Percentiles rank a stretch among this genome's conserved stretches.
Evolutionary conservation across 2,329 filamentous ascomycete species (phyloP).

Genomic region (Diplodia seriata): DNA sequence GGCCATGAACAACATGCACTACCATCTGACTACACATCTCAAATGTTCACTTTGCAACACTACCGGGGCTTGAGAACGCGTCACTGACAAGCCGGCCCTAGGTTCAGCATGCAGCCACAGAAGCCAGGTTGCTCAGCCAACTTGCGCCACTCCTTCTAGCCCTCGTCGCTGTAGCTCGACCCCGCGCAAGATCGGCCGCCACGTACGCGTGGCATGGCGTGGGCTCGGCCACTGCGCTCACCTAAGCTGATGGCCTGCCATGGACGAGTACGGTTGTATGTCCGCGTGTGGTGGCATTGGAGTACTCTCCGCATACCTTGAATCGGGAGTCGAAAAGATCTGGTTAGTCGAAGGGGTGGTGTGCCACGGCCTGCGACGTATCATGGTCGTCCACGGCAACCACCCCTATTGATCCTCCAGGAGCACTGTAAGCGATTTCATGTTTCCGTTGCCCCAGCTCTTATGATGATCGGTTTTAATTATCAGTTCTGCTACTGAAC

Average conservation of each 20-base stretch:
- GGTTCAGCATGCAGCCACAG: neutral
- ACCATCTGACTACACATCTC: slow-evolving; percentile 58
- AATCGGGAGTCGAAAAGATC: neutral
- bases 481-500: slow-evolving; percentile 71
- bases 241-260: slow-evolving; percentile 8
- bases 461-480: slow-evolving; percentile 57
- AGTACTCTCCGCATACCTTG: neutral
- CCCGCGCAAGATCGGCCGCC: slow-evolving; percentile 1
- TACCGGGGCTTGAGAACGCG: neutral
- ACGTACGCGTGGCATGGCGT: slow-evolving; percentile 22
- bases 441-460: slow-evolving; percentile 33
- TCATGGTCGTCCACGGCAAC: neutral
- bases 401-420: slow-evolving; percentile 2
- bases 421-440: slow-evolving; percentile 7
- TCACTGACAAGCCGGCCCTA: slow-evolving; percentile 13
- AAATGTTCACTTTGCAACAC: slow-evolving; percentile 1
- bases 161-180: slow-evolving; percentile 1
- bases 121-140: neutral
- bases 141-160: neutral
- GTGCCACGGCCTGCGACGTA: neutral
- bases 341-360: neutral
- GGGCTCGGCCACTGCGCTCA: slow-evolving; percentile 23
- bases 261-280: neutral
- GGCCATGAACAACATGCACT: slow-evolving; percentile 67
- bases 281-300: slow-evolving; percentile 1